phyloP scores from a whole-genome alignment of 371 early-diverging fungal genomes.

The Lichtheimia ornata region DNA sequence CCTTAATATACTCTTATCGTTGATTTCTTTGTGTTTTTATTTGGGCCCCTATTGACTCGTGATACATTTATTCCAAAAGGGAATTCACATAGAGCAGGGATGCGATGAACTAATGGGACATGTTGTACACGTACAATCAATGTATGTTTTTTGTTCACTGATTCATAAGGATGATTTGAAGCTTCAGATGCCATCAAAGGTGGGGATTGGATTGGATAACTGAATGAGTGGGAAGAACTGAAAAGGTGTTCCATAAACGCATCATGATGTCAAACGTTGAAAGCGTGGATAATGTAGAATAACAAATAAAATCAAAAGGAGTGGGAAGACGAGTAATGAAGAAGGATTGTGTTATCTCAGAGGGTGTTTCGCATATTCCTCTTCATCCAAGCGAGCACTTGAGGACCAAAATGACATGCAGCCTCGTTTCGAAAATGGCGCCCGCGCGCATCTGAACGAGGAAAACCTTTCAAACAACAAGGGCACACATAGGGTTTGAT shows the following conservation, averaged over 20 bases:
- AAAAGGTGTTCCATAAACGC: constrained; percentile 1
- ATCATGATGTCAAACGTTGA: background rate
- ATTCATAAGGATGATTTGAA: background rate
- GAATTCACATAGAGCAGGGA: too few species aligned
- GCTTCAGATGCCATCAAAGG: background rate
- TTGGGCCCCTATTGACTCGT: too few species aligned
- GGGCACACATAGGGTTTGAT: constrained; percentile 53
- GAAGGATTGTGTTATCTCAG: background rate
- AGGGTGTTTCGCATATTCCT: constrained; percentile 14
- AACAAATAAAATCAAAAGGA: background rate
- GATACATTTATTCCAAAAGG: too few species aligned
- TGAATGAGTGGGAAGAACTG: background rate
- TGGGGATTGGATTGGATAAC: background rate
- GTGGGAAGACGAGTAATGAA: background rate
- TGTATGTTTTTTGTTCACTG: background rate
- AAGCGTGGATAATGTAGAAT: background rate
- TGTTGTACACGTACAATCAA: too few species aligned
- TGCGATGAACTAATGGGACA: too few species aligned
- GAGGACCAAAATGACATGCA: constrained; percentile 29
- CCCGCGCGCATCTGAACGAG: constrained; percentile 57
- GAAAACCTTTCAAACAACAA: constrained; percentile 55
- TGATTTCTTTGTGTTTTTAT: background rate
- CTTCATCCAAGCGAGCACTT: constrained; percentile 21
- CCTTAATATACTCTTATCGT: background rate
- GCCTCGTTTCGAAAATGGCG: constrained; percentile 50